A percentile compares a stretch with the other conserved stretches of the same genome.
Conservation (phyloP, 768 basidiomycete species). For the Pisolithus sp. region DNA sequence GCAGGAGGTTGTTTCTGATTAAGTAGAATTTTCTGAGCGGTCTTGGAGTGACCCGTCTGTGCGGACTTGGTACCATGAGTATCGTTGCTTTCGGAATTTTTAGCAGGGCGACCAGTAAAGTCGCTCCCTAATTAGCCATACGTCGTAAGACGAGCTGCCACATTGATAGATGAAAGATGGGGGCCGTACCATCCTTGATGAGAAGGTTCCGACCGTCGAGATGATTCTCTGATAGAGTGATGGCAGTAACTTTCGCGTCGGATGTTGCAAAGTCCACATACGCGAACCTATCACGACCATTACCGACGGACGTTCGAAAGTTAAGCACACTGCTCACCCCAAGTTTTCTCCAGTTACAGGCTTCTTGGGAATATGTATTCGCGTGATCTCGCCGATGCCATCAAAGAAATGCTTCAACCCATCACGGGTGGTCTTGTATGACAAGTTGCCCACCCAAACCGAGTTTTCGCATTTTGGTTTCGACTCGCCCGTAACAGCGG, state of each 20-base stretch:
- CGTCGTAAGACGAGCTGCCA: constrained; percentile 1
- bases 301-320: not conserved
- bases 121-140: constrained; percentile 49
- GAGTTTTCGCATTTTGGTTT: constrained; percentile 68
- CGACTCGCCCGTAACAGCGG: constrained; percentile 9
- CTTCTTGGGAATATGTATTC: constrained; percentile 85
- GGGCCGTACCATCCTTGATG: constrained; percentile 80
- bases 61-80: constrained; percentile 23
- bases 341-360: constrained; percentile 61
- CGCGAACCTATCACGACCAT: constrained; percentile 63
- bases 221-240: constrained; percentile 73
- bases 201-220: constrained; percentile 82
- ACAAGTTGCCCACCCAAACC: constrained; percentile 93
- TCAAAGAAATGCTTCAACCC: constrained; percentile 68
- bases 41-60: constrained; percentile 47
- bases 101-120: constrained; percentile 61
- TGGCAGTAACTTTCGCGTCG: constrained; percentile 69
- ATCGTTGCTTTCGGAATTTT: constrained; percentile 29
- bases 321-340: constrained; percentile 50
- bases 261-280: constrained; percentile 88
- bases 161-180: not conserved
- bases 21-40: constrained; percentile 70
- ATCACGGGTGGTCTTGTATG: constrained; percentile 80
- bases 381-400: constrained; percentile 65
- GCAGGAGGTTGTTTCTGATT: constrained; percentile 78